Evolutionary conservation across 345 rosid genomes (phyloP).

Genomic region (Eucalyptus brandiana): DNA sequence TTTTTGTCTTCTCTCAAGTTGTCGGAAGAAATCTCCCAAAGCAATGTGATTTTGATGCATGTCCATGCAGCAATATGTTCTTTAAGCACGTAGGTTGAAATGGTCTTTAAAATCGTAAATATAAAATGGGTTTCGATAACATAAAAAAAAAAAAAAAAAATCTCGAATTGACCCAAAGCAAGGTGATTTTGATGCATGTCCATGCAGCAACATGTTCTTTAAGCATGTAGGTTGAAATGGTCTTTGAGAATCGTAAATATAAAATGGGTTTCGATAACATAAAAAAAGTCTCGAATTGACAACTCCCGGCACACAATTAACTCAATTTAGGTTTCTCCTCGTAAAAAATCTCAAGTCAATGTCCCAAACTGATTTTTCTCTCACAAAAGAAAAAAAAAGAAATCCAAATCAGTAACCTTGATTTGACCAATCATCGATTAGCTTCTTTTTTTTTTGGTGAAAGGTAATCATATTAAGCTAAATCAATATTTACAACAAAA

Average conservation of each 20-base stretch:
- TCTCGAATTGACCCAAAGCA: too few relatives aligned
- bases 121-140: neutral
- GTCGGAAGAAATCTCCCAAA: neutral
- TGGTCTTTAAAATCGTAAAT: neutral
- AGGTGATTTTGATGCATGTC: neutral
- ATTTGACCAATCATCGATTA: fast-evolving
- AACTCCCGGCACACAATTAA: fast-evolving
- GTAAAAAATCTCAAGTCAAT: fast-evolving
- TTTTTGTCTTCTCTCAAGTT: neutral
- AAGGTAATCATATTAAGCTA: too few relatives aligned
- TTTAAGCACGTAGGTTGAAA: neutral
- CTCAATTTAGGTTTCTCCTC: neutral
- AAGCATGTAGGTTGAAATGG: neutral
- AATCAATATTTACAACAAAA: too few relatives aligned
- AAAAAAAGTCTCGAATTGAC: neutral
- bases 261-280: neutral
- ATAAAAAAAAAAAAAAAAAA: too few relatives aligned
- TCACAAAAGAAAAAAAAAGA: neutral
- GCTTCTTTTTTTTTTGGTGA: too few relatives aligned
- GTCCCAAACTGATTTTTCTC: fast-evolving
- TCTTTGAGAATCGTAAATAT: neutral
- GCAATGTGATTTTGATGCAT: neutral
- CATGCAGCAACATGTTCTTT: neutral
- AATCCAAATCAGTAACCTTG: neutral
- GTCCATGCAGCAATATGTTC: neutral